Evolutionary conservation across 2,329 filamentous ascomycete genomes (phyloP).

Genomic region (Pleomassaria siparia): DNA sequence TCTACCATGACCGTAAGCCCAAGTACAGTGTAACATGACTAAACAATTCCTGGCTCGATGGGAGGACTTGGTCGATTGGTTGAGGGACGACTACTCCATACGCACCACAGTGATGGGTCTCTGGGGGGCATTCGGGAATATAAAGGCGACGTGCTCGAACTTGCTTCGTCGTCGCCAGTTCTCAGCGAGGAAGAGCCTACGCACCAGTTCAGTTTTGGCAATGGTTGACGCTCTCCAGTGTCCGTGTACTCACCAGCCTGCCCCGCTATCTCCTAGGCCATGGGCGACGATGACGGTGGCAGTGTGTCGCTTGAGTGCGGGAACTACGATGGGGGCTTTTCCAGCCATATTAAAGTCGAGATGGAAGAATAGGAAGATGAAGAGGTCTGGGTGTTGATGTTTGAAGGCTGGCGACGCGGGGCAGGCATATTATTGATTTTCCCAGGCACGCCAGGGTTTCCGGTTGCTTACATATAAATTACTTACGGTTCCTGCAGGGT

Average conservation of each 20-base stretch:
- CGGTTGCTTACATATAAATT: too few relatives aligned
- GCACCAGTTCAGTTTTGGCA: slow-evolving; percentile 15
- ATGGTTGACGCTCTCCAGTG: background rate
- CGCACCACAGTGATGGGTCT: slow-evolving; percentile 83
- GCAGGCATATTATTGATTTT: slow-evolving; percentile 12
- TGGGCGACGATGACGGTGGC: slow-evolving; percentile 94
- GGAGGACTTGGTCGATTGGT: background rate
- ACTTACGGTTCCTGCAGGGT: too few relatives aligned
- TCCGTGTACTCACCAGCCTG: slow-evolving; percentile 63
- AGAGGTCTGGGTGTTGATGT: slow-evolving; percentile 8
- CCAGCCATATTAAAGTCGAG: slow-evolving; percentile 27
- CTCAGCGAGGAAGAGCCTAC: slow-evolving; percentile 74
- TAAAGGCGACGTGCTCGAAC: slow-evolving; percentile 88
- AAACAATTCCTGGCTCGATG: background rate
- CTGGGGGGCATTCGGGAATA: slow-evolving; percentile 85
- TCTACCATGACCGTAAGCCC: slow-evolving; percentile 51
- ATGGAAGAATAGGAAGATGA: slow-evolving; percentile 2
- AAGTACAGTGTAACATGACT: background rate
- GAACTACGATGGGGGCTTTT: slow-evolving; percentile 66
- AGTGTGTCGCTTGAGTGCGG: slow-evolving; percentile 80
- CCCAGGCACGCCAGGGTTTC: too few relatives aligned
- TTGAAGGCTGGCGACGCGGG: slow-evolving; percentile 2
- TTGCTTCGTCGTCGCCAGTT: slow-evolving; percentile 79
- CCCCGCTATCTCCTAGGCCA: slow-evolving; percentile 79
- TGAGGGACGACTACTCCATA: slow-evolving; percentile 17